Percentiles rank a stretch among this genome's conserved stretches.
Evolutionary conservation across 2,329 filamentous ascomycete species (phyloP).

Genomic region (Sordariomycetes sp.): DNA sequence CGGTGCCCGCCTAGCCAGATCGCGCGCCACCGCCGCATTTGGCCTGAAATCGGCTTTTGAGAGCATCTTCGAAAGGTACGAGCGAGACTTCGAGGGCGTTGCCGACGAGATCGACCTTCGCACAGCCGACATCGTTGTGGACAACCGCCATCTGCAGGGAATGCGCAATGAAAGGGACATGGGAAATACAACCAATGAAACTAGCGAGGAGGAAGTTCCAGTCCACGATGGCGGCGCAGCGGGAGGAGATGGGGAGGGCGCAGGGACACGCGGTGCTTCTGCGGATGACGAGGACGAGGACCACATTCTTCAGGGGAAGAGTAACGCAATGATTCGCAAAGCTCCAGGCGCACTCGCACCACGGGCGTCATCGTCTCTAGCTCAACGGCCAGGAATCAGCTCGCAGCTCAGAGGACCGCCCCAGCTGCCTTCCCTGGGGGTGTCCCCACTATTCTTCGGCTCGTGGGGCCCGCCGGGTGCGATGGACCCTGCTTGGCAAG

Average conservation of each 20-base stretch:
- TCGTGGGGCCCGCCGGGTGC: neutral
- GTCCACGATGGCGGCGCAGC: neutral
- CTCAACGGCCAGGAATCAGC: neutral
- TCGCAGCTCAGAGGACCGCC: neutral
- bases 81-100: conserved; percentile 67
- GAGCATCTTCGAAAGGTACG: conserved; percentile 81
- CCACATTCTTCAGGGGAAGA: conserved; percentile 15
- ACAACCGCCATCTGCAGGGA: conserved; percentile 72
- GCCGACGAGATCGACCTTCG: conserved; percentile 83
- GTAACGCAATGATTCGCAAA: neutral
- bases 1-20: conserved; percentile 46
- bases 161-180: conserved; percentile 47
- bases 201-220: neutral
- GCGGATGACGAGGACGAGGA: conserved; percentile 19
- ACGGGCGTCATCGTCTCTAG: neutral
- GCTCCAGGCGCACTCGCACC: neutral
- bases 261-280: neutral
- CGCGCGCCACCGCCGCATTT: conserved; percentile 54
- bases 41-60: conserved; percentile 79
- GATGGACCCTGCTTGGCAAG: conserved; percentile 8
- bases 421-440: conserved; percentile 1
- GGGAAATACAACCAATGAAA: conserved; percentile 18
- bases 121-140: conserved; percentile 73
- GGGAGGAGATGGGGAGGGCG: neutral
- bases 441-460: neutral